Evolutionary conservation across 1,284 basidiomycete species (phyloP), one percentile per base, ranked within the genome.

Genomic region (Heterobasidion annosum): DNA sequence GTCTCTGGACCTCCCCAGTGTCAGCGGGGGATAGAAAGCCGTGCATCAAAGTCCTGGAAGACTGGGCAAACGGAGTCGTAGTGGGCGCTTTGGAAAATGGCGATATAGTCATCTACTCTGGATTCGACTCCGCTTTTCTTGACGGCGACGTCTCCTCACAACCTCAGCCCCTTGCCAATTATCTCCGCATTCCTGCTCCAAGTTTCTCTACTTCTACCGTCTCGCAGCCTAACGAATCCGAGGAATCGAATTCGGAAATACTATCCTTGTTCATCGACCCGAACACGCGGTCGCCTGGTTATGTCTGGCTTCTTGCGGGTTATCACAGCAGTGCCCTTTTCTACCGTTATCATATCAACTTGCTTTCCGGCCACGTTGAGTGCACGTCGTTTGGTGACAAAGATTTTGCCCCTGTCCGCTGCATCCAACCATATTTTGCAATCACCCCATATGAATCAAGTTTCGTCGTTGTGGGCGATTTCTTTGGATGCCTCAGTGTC

Each of bases 1-100:
- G 82, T 57, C 50, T 85, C 32, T 91, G 86, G 87, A 77, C 79
- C 1, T 83, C 79, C 60, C 10, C 37, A n/a, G 12, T n/a, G 37
- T 40, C 37, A 40, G 37, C n/a, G 37, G 37, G 37, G 2, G 37
- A 25, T 25, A 25, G 25, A 25, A 25, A 25, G 25, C 67, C 79
- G 0, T 80, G 75, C 56, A 59, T 78, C 48, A 75, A 73, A 58
- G 71, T 85, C 1, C 70, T 70, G 2, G 68, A 77, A 50, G 68
- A 76, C 44, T 55, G 77, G 13, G 62, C 62, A 8, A 63, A 70
- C 33, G 79, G 80, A 3, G 62, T 74, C 46, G 67, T 88, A 9
- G 75, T 71, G 1, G 77, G 73, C 15, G 80, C 73, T 13, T 70
- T 76, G 57, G 65, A 69, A 53, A 82, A 74, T 52, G 88, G 88